Conservation (phyloP, 2,329 filamentous ascomycete species). For the Botrytis deweyae region DNA sequence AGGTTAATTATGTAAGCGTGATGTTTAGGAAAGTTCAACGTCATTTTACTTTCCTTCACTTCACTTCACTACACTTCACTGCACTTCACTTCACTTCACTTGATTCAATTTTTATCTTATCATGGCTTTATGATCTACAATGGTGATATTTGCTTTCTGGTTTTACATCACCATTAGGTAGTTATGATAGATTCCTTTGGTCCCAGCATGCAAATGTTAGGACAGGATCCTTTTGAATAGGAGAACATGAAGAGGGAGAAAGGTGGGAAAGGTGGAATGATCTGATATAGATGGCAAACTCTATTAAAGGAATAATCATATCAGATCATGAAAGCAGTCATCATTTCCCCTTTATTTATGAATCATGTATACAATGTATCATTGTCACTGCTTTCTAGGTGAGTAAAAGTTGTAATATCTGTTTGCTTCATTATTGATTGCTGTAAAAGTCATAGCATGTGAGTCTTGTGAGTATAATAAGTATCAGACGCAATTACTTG, state of each 20-base stretch:
- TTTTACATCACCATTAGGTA: no score
- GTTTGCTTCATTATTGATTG: not conserved
- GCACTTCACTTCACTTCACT: no score
- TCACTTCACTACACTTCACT: not conserved
- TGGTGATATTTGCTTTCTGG: not conserved
- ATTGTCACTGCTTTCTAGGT: not conserved
- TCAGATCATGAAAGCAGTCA: not conserved
- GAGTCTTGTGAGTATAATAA: not conserved
- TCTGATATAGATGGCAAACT: not conserved
- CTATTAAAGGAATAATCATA: not conserved
- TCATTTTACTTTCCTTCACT: not conserved
- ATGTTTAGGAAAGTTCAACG: not conserved
- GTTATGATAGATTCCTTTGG: not conserved
- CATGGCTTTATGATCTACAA: not conserved
- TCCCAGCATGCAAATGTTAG: not conserved
- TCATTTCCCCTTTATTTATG: not conserved
- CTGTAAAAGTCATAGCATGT: not conserved
- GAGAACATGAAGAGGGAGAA: not conserved
- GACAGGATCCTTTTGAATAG: not conserved
- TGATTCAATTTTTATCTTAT: no score
- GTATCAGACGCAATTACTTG: not conserved
- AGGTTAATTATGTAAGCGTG: not conserved
- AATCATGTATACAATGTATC: not conserved
- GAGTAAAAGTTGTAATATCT: not conserved
- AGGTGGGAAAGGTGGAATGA: not conserved